These are phyloP conservation scores for Monilinia fructicola DNA, from an alignment of 2,329 filamentous ascomycete genomes.

Conservation along the genomic window DNA sequence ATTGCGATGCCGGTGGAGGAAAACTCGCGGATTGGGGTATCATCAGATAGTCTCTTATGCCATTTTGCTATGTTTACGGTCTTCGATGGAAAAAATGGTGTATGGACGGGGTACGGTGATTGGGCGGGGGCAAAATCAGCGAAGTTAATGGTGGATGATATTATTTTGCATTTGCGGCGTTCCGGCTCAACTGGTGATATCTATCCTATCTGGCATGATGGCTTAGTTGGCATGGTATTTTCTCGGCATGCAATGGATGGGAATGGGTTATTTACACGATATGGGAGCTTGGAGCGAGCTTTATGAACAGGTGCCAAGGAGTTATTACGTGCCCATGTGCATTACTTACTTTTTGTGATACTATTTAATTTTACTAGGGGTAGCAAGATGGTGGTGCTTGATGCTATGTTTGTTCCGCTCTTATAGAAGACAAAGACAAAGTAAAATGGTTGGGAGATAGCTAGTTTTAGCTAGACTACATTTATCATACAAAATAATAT, in stretches of 20 bases:
- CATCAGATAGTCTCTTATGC: slow-evolving; percentile 59
- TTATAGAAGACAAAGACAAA: slow-evolving; percentile 8
- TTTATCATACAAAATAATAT: slow-evolving; percentile 6
- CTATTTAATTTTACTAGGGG: slow-evolving; percentile 17
- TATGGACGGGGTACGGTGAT: not conserved
- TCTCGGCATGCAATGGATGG: slow-evolving; percentile 21
- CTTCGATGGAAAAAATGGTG: slow-evolving; percentile 9
- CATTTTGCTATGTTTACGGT: slow-evolving; percentile 1
- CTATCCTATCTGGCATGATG: slow-evolving; percentile 21
- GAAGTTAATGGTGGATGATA: slow-evolving; percentile 13
- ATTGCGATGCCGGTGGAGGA: slow-evolving; percentile 62
- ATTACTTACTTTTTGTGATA: slow-evolving; percentile 16
- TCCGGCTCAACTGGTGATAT: slow-evolving; percentile 16
- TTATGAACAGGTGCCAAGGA: slow-evolving; percentile 22
- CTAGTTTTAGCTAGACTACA: slow-evolving; percentile 12
- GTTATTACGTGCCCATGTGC: slow-evolving; percentile 20
- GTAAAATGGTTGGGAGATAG: slow-evolving; percentile 4
- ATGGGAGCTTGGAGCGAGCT: slow-evolving; percentile 15
- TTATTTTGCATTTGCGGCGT: slow-evolving; percentile 23
- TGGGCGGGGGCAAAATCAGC: slow-evolving; percentile 10
- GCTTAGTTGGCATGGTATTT: slow-evolving; percentile 19
- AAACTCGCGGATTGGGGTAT: slow-evolving; percentile 76
- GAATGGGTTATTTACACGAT: slow-evolving; percentile 19
- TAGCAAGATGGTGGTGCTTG: slow-evolving; percentile 4
- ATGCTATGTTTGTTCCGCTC: slow-evolving; percentile 13